phyloP scores from a whole-genome alignment of 768 basidiomycete species.

The Termitomyces titanicus region DNA sequence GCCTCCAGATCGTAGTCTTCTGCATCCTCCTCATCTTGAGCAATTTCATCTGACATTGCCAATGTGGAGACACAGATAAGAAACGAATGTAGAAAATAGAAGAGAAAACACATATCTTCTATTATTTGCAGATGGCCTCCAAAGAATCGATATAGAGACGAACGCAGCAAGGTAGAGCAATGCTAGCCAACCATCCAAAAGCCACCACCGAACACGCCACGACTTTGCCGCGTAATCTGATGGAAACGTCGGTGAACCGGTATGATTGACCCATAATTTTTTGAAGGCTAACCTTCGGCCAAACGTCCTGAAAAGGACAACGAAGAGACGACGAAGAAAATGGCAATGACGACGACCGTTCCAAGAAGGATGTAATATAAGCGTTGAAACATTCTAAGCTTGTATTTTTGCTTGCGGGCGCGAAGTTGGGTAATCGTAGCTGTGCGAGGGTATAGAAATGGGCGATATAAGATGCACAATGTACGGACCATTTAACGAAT shows the following conservation, averaged over 20 bases:
- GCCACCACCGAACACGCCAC: conserved; percentile 92
- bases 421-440: conserved; percentile 87
- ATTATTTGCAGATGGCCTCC: conserved; percentile 91
- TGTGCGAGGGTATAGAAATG: conserved; percentile 22
- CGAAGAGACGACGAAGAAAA: conserved; percentile 92
- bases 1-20: conserved; percentile 89
- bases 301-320: conserved; percentile 88
- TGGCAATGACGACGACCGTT: conserved; percentile 75
- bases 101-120: conserved; percentile 59
- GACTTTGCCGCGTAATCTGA: conserved; percentile 88
- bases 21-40: conserved; percentile 91
- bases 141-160: conserved; percentile 78
- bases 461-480: not conserved
- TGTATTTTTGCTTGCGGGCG: conserved; percentile 82
- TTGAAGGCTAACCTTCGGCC: conserved; percentile 65
- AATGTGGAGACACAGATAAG: conserved; percentile 52
- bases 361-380: conserved; percentile 82
- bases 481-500: conserved; percentile 77
- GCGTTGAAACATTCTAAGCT: conserved; percentile 83
- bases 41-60: conserved; percentile 94
- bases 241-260: not conserved
- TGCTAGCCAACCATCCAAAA: conserved; percentile 92
- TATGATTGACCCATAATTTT: conserved; percentile 6
- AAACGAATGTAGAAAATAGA: conserved; percentile 13
- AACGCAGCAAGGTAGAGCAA: conserved; percentile 86